Evolutionary conservation across 2,329 filamentous ascomycete genomes (phyloP).

Genomic region (Lecanicillium sp.): DNA sequence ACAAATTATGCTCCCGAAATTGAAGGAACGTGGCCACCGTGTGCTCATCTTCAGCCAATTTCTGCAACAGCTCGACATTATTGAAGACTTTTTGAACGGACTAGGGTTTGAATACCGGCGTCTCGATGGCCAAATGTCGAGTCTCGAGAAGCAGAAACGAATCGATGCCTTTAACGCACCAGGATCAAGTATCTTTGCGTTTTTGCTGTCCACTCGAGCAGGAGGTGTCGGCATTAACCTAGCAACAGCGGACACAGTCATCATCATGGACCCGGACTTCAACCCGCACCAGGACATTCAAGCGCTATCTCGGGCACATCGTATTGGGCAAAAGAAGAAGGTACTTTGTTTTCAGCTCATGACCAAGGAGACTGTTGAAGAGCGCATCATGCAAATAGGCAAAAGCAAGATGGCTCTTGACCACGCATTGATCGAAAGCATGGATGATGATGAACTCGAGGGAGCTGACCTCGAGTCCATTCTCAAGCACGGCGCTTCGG

Average conservation of each 20-base stretch:
- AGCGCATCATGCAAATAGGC: slow-evolving; percentile 93
- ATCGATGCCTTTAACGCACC: slow-evolving; percentile 92
- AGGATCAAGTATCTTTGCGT: slow-evolving; percentile 75
- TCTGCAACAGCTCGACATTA: slow-evolving; percentile 74
- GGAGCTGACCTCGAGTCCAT: slow-evolving; percentile 79
- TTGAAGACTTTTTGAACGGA: slow-evolving; percentile 83
- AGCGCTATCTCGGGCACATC: slow-evolving; percentile 85
- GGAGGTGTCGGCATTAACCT: slow-evolving; percentile 97
- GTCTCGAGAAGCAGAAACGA: slow-evolving; percentile 82
- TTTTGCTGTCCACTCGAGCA: slow-evolving; percentile 86
- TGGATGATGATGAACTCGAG: slow-evolving; percentile 75
- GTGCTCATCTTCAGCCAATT: slow-evolving; percentile 97
- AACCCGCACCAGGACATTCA: slow-evolving; percentile 98
- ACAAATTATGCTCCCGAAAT: slow-evolving; percentile 76
- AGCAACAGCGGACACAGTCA: slow-evolving; percentile 93
- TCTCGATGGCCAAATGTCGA: slow-evolving; percentile 75
- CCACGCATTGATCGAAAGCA: slow-evolving; percentile 85
- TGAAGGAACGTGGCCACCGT: slow-evolving; percentile 76
- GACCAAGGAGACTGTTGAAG: slow-evolving; percentile 81
- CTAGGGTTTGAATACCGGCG: slow-evolving; percentile 67
- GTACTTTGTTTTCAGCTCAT: slow-evolving; percentile 93
- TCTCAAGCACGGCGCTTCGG: slow-evolving; percentile 76
- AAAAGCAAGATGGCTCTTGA: slow-evolving; percentile 94
- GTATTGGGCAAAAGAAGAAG: slow-evolving; percentile 93
- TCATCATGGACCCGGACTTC: slow-evolving; percentile 94